These are phyloP conservation scores for Arxiozyma telluris DNA, from an alignment of 1,139 yeast genomes.

Conservation along the genomic window DNA sequence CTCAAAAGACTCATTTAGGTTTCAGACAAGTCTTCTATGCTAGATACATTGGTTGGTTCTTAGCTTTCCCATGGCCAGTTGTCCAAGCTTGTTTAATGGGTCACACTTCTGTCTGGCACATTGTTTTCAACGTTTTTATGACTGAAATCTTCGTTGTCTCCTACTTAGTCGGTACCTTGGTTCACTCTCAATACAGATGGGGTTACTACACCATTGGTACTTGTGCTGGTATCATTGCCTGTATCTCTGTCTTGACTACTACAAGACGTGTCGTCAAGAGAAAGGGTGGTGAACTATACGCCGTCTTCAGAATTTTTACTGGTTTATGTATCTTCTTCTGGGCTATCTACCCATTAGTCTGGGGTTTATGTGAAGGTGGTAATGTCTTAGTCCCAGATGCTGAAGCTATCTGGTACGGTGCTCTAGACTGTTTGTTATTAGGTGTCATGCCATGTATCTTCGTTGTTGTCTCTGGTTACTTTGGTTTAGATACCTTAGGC, in stretches of 20 bases:
- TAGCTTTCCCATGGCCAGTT: slow-evolving; percentile 48
- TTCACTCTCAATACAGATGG: slow-evolving; percentile 56
- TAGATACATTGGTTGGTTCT: slow-evolving; percentile 60
- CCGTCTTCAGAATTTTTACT: slow-evolving; percentile 18
- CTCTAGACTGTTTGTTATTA: slow-evolving; percentile 45
- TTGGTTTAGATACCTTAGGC: slow-evolving; percentile 19
- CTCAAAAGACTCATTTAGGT: slow-evolving; percentile 32
- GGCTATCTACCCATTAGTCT: slow-evolving; percentile 47
- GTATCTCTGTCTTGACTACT: slow-evolving; percentile 22
- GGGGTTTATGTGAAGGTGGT: slow-evolving; percentile 63
- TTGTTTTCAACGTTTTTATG: slow-evolving; percentile 36
- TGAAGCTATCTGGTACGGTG: slow-evolving; percentile 56
- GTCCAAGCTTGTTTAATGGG: slow-evolving; percentile 41
- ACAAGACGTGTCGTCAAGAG: slow-evolving; percentile 19
- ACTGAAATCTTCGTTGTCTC: slow-evolving; percentile 46
- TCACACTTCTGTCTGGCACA: slow-evolving; percentile 34
- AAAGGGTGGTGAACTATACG: slow-evolving; percentile 16
- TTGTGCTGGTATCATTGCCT: slow-evolving; percentile 23
- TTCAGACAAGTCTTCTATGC: slow-evolving; percentile 58
- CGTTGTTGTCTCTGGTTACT: slow-evolving; percentile 17
- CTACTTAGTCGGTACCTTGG: slow-evolving; percentile 46
- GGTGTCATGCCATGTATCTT: slow-evolving; percentile 24
- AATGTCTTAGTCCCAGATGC: slow-evolving; percentile 54
- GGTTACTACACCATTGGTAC: slow-evolving; percentile 33
- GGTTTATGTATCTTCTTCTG: slow-evolving; percentile 36